These are phyloP conservation scores for Cadophora luteo-olivacea DNA, from an alignment of 2,329 filamentous ascomycete genomes.

Conservation along the genomic window DNA sequence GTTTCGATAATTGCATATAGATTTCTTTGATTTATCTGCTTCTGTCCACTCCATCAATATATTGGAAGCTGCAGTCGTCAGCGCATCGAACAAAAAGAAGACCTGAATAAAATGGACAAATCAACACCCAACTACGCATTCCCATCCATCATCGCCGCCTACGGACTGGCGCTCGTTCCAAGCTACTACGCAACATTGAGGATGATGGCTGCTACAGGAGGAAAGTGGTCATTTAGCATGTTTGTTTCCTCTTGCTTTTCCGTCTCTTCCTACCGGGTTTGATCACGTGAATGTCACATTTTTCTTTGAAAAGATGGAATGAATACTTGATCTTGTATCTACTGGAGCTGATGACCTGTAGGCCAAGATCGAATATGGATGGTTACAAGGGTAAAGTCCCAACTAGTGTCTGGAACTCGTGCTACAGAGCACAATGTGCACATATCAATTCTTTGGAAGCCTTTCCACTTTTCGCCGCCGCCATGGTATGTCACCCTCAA, in stretches of 20 bases:
- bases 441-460: background rate
- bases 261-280: too few relatives aligned
- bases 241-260: background rate
- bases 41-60: too few relatives aligned
- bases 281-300: too few relatives aligned
- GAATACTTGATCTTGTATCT: background rate
- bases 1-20: too few relatives aligned
- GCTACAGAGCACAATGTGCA: background rate
- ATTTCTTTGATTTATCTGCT: too few relatives aligned
- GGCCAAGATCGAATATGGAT: conserved; percentile 6
- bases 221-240: conserved; percentile 1
- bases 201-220: background rate
- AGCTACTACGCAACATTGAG: background rate
- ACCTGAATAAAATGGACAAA: background rate
- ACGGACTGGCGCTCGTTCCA: background rate
- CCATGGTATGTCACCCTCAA: background rate
- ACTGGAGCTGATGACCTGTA: background rate
- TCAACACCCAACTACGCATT: background rate
- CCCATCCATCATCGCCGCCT: background rate
- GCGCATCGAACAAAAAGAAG: too few relatives aligned
- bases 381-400: background rate
- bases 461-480: background rate
- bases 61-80: too few relatives aligned
- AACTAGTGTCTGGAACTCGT: conserved; percentile 5
- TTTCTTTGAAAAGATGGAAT: background rate